These are phyloP conservation scores for Colletotrichum sojae DNA, from an alignment of 2,329 filamentous ascomycete genomes.

Conservation along the genomic window DNA sequence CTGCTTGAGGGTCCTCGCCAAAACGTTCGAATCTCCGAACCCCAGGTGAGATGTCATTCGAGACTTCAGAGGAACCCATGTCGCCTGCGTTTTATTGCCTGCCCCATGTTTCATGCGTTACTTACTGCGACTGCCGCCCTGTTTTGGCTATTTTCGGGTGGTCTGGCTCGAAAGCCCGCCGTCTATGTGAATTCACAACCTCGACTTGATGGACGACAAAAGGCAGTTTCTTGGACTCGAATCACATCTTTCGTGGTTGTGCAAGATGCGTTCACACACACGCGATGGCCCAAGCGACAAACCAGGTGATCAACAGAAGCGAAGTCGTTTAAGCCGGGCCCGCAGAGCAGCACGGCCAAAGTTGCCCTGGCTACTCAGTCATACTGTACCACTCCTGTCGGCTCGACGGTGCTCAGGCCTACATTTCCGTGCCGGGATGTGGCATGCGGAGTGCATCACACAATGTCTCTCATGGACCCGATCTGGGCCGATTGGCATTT, in stretches of 20 bases:
- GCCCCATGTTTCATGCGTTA: conserved; percentile 33
- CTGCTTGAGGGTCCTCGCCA: conserved; percentile 15
- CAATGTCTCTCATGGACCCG: not conserved
- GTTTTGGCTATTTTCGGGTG: conserved; percentile 31
- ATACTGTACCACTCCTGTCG: not conserved
- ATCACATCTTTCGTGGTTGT: too few relatives aligned
- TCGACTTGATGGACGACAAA: not conserved
- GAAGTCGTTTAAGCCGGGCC: not conserved
- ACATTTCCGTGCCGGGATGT: not conserved
- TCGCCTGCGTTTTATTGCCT: conserved; percentile 16
- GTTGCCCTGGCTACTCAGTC: not conserved
- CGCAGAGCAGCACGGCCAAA: not conserved
- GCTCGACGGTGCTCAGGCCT: conserved; percentile 1
- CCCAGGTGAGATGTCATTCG: conserved; percentile 22
- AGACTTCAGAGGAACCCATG: conserved; percentile 29
- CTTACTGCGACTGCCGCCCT: conserved; percentile 3
- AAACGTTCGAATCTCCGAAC: conserved; percentile 36
- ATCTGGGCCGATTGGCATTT: not conserved
- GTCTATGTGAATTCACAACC: not conserved
- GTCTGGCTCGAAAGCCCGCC: not conserved
- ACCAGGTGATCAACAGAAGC: not conserved
- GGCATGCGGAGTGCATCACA: conserved; percentile 19
- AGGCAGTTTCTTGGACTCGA: not conserved
- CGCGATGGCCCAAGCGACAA: not conserved
- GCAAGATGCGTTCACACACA: too few relatives aligned